Conservation (phyloP, 2,329 filamentous ascomycete genomes). For the Teratosphaeria gauchensis region DNA sequence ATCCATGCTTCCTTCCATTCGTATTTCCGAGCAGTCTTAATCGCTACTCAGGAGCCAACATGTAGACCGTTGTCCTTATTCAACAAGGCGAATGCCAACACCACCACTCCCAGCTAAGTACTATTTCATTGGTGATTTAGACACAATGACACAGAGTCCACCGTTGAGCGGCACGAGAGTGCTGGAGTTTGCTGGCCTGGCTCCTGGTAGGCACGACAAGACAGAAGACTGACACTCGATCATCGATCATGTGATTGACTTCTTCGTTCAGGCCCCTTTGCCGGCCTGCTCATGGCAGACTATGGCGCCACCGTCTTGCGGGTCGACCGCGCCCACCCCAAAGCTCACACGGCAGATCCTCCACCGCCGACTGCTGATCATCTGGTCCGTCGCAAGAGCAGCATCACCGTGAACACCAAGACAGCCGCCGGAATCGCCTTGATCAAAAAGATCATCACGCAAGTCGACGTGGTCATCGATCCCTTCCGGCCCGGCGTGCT, state of each 20-base stretch:
- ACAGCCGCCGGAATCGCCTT: slow-evolving; percentile 52
- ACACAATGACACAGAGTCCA: slow-evolving; percentile 26
- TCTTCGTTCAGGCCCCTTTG: slow-evolving; percentile 60
- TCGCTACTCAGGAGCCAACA: not conserved
- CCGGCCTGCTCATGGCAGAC: slow-evolving; percentile 79
- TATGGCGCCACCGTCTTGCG: slow-evolving; percentile 81
- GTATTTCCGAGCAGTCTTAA: not conserved
- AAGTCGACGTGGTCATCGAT: slow-evolving; percentile 76
- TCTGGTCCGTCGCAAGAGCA: slow-evolving; percentile 71
- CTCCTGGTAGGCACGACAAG: slow-evolving; percentile 35
- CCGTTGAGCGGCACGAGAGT: slow-evolving; percentile 52
- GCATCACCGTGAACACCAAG: slow-evolving; percentile 73
- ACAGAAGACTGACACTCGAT: not conserved
- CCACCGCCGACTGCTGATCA: slow-evolving; percentile 52
- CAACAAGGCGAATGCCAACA: not conserved
- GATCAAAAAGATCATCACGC: slow-evolving; percentile 53
- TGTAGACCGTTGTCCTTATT: slow-evolving; percentile 1
- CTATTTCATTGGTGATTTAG: slow-evolving; percentile 3
- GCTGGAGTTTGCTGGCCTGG: slow-evolving; percentile 56
- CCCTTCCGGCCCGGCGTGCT: slow-evolving; percentile 87
- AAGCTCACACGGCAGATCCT: slow-evolving; percentile 27
- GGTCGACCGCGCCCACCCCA: slow-evolving; percentile 55
- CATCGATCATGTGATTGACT: not conserved
- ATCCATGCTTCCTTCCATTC: not conserved
- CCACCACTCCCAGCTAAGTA: not conserved